phyloP scores from a whole-genome alignment of 2,329 filamentous ascomycete genomes.

The Grosmannia clavigera region DNA sequence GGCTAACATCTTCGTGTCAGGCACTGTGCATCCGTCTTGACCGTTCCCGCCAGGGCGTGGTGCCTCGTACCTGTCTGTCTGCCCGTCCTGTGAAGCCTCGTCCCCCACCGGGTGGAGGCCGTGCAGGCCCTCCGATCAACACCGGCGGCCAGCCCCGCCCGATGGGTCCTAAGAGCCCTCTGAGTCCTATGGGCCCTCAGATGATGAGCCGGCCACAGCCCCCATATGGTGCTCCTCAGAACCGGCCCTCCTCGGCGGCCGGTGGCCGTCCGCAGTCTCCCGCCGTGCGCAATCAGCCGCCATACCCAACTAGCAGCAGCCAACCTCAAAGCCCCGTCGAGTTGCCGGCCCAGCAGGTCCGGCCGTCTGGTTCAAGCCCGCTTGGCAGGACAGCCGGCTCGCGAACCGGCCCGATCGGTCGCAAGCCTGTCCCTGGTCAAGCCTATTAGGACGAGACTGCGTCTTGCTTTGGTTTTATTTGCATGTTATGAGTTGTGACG shows the following conservation, averaged over 20 bases:
- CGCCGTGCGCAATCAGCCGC: conserved; percentile 13
- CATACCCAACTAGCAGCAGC: conserved; percentile 9
- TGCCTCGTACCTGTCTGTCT: conserved; percentile 85
- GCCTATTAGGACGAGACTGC: conserved; percentile 25
- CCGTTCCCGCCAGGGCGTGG: conserved; percentile 83
- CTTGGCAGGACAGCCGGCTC: conserved; percentile 27
- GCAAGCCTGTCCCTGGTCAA: conserved; percentile 46
- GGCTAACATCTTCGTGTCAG: conserved; percentile 27
- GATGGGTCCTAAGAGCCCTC: conserved; percentile 14
- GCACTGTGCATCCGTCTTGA: conserved; percentile 86
- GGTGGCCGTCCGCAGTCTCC: conserved; percentile 18
- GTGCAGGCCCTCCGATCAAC: conserved; percentile 42
- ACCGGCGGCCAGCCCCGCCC: conserved; percentile 19
- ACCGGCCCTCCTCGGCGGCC: neutral
- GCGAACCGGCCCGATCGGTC: conserved; percentile 27
- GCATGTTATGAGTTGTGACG: neutral
- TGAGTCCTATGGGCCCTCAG: conserved; percentile 1
- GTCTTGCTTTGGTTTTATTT: neutral
- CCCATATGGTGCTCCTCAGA: conserved; percentile 21
- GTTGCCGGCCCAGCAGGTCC: conserved; percentile 21
- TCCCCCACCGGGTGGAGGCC: conserved; percentile 31
- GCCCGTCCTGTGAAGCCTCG: conserved; percentile 84
- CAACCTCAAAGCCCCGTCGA: conserved; percentile 25
- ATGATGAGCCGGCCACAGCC: conserved; percentile 28
- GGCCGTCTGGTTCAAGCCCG: conserved; percentile 31